Evolutionary conservation across 768 basidiomycete species (phyloP).

Genomic region (Tylopilus rubrobrunneus): DNA sequence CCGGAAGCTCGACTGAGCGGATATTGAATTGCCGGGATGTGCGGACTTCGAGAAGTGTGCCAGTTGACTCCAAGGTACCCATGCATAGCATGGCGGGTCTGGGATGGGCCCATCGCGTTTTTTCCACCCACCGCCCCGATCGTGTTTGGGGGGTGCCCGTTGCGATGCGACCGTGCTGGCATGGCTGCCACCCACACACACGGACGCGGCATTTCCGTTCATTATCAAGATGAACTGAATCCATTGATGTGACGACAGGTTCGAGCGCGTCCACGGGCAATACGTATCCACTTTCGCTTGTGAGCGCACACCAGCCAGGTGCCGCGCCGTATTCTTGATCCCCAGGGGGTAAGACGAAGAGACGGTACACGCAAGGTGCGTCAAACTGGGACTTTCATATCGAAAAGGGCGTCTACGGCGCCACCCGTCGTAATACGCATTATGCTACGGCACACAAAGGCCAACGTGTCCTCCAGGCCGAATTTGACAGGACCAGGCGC

Average conservation of each 20-base stretch:
- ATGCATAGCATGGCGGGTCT: slow-evolving; percentile 13
- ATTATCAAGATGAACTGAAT: no score
- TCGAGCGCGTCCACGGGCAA: not conserved
- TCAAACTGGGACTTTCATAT: slow-evolving; percentile 1
- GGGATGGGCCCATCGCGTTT: slow-evolving; percentile 13
- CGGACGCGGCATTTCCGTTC: slow-evolving; percentile 9
- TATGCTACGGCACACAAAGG: not conserved
- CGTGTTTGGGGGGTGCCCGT: not conserved
- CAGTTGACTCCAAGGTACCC: slow-evolving; percentile 6
- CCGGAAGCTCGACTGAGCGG: slow-evolving; percentile 30
- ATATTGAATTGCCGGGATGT: slow-evolving; percentile 28
- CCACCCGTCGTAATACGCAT: slow-evolving; percentile 8
- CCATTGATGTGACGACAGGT: not conserved
- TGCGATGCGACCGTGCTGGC: no score
- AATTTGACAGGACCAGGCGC: not conserved
- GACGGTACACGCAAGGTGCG: slow-evolving; percentile 12
- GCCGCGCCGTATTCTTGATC: slow-evolving; percentile 12
- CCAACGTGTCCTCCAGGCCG: not conserved
- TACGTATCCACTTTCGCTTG: slow-evolving; percentile 18
- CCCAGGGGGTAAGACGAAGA: not conserved
- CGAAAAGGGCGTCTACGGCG: slow-evolving; percentile 5
- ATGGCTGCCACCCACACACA: no score
- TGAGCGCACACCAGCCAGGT: slow-evolving; percentile 5
- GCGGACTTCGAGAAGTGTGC: slow-evolving; percentile 26
- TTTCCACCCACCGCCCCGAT: slow-evolving; percentile 11